Percentiles rank a stretch among this genome's conserved stretches.
Evolutionary conservation across 306 rosid species (phyloP).

Genomic region (Glycine soja): DNA sequence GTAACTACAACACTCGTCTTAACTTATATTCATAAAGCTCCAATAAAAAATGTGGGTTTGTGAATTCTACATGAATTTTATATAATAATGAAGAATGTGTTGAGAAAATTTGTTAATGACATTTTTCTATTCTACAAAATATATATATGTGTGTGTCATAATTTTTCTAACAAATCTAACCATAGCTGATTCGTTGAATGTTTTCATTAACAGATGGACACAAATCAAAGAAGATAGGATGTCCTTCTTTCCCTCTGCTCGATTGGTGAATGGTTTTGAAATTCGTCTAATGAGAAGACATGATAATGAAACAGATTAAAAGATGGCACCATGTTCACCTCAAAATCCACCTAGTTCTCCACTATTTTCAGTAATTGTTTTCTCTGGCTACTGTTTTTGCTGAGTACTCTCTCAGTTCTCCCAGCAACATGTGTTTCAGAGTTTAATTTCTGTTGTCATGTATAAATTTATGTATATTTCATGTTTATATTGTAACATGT

Average conservation of each 20-base stretch:
- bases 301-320: conserved; percentile 37
- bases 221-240: conserved; percentile 81
- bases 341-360: conserved; percentile 12
- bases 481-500: conserved; percentile 26
- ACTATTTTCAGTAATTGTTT: conserved; percentile 40
- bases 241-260: conserved; percentile 95
- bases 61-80: background rate
- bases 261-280: conserved; percentile 87
- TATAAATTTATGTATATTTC: conserved; percentile 35
- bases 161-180: background rate
- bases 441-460: conserved; percentile 39
- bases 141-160: background rate
- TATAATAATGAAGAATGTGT: background rate
- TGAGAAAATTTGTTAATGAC: background rate
- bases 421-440: conserved; percentile 42
- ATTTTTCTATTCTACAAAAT: background rate
- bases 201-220: conserved; percentile 67
- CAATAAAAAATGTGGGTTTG: background rate
- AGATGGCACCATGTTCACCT: conserved; percentile 25
- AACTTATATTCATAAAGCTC: background rate
- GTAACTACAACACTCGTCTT: no score
- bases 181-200: conserved; percentile 26
- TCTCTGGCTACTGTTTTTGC: conserved; percentile 53
- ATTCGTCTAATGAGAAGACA: conserved; percentile 63
- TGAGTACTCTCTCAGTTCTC: conserved; percentile 57